Conservation (phyloP, 148 eudicot genomes). For the Fagopyrum tataricum region DNA sequence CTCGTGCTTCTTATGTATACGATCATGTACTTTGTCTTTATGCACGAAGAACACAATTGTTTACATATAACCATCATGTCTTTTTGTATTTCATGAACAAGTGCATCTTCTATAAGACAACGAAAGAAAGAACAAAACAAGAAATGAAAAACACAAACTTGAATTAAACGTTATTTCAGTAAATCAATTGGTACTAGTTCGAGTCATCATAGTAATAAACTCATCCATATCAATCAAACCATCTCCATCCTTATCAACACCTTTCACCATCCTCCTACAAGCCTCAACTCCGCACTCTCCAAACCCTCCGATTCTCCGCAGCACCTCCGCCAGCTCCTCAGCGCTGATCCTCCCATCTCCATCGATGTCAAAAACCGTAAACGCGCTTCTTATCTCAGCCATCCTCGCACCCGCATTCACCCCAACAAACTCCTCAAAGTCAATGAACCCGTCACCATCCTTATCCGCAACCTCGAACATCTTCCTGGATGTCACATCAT, state of each 20-base stretch:
- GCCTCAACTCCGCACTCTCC: conserved; percentile 41
- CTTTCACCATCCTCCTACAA: conserved; percentile 43
- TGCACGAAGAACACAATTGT: no score
- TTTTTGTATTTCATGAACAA: no score
- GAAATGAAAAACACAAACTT: no score
- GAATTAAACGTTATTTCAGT: no score
- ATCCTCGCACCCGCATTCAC: conserved; percentile 29
- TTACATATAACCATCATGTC: no score
- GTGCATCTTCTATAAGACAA: no score
- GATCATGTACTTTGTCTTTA: no score
- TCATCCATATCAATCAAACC: no score
- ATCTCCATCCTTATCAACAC: conserved; percentile 9
- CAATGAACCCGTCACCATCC: conserved; percentile 48
- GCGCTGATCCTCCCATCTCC: conserved; percentile 59
- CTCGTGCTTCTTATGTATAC: no score
- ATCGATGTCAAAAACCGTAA: conserved; percentile 44
- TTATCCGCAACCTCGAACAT: conserved; percentile 41
- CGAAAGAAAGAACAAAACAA: no score
- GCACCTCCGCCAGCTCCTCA: conserved; percentile 39
- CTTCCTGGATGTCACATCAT: conserved; percentile 20
- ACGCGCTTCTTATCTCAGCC: conserved; percentile 36
- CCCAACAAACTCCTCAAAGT: conserved; percentile 53
- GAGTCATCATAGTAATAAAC: no score
- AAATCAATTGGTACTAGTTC: no score
- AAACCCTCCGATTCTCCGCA: conserved; percentile 36